Evolutionary conservation across 2,329 filamentous ascomycete species (phyloP), one percentile per base, ranked within the genome.

Genomic region (Didymella sp.): DNA sequence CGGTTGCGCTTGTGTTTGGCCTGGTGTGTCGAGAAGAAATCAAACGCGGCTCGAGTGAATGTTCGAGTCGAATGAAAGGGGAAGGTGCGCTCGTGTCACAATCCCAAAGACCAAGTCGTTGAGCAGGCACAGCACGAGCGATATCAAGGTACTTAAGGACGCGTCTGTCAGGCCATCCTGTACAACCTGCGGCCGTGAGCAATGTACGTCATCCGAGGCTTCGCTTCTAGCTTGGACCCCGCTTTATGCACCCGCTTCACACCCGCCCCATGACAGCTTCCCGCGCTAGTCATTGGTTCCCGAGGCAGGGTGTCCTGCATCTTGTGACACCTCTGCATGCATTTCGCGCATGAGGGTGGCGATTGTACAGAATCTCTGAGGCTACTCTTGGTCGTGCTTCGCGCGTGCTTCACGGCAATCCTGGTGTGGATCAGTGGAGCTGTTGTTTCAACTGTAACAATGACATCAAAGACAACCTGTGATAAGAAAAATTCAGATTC

Each of bases 221-320:
- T 57, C 54, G 44, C 31, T 48, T 33, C 30, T 43, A 51, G 54
- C 31, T 40, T 33, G 44, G 49, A 57, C 54, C 54, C 54, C 54
- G 54, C 54, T 51, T 51, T 22, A 21, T 40, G 19, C 19, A 40
- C 37, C 30, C 21, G 11, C 38, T 24, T 47, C 48, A 30, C 48
- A 37, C 6, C 53, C 47, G 43, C 54, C 54, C 43, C 49, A 49
- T 57, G 54, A 57, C 54, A 44, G 38, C n/a, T 17, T 19, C n/a
- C 3, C 38, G 38, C 43, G 31, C 48, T 52, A 48, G 13, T 15
- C 17, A 52, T 49, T 57, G 54, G 54, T 13, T 52, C 54, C 48
- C 43, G 49, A 17, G 25, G 8, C 11, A 22, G 0, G 27, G 33
- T 15, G 35, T 48, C 54, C 42, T 57, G 47, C 48, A 51, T 51